Conservation (phyloP, 2,329 filamentous ascomycete genomes). For the Chlorencoelia australis region DNA sequence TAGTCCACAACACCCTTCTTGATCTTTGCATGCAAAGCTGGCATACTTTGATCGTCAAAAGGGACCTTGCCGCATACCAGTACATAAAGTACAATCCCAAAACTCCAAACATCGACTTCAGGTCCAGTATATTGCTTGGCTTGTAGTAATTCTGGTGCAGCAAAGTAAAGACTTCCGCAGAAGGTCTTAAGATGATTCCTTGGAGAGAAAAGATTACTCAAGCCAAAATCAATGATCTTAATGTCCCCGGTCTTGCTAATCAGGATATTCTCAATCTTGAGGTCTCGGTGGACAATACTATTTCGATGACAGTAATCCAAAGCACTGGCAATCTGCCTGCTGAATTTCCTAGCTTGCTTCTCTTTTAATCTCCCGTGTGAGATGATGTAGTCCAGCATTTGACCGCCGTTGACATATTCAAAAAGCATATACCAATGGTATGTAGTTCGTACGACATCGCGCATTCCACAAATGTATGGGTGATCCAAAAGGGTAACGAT, state of each 20-base stretch:
- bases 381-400: conserved; percentile 99
- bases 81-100: conserved; percentile 95
- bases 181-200: conserved; percentile 85
- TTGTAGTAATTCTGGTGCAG: conserved; percentile 86
- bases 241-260: conserved; percentile 99
- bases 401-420: conserved; percentile 95
- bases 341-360: conserved; percentile 96
- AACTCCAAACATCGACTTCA: conserved; percentile 97
- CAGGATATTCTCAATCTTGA: conserved; percentile 98
- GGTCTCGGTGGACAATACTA: conserved; percentile 92
- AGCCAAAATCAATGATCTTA: conserved; percentile 97
- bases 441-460: conserved; percentile 89
- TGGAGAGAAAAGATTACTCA: conserved; percentile 92
- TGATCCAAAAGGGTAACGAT: conserved; percentile 92
- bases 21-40: conserved; percentile 94
- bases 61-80: conserved; percentile 96
- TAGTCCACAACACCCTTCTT: conserved; percentile 96
- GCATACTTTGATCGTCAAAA: conserved; percentile 99
- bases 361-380: conserved; percentile 96
- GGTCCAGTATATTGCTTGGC: conserved; percentile 91
- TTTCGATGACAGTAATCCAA: conserved; percentile 97
- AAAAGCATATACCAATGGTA: conserved; percentile 99
- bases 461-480: conserved; percentile 90
- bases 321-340: conserved; percentile 90
- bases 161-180: conserved; percentile 95